Evolutionary conservation across 345 rosid genomes (phyloP).

Genomic region (Camelina hispida): DNA sequence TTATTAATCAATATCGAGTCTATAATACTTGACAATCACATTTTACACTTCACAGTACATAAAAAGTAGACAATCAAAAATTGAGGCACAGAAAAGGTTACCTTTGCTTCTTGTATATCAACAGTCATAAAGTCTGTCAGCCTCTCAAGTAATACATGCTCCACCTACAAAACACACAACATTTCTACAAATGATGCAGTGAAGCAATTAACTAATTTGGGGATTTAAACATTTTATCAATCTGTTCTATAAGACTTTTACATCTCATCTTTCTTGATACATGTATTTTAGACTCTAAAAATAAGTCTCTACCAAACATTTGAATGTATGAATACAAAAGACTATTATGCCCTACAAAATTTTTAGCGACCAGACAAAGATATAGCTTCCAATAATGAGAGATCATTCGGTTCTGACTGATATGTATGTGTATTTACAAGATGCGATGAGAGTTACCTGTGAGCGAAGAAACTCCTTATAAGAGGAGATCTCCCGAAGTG

Average conservation of each 20-base stretch:
- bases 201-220: not conserved
- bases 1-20: not conserved
- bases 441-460: constrained; percentile 56
- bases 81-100: constrained; percentile 34
- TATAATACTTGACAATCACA: not conserved
- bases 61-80: not conserved
- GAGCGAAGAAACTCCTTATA: constrained; percentile 85
- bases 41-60: not conserved
- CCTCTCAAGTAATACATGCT: constrained; percentile 76
- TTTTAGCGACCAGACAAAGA: not conserved
- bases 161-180: constrained; percentile 58
- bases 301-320: not conserved
- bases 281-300: too few relatives aligned
- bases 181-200: constrained; percentile 4
- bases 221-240: not conserved
- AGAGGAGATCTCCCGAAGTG: constrained; percentile 77
- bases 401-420: not conserved
- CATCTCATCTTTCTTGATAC: too few relatives aligned
- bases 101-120: constrained; percentile 82
- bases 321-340: not conserved
- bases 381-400: not conserved
- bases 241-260: too few relatives aligned
- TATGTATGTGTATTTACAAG: constrained; percentile 3
- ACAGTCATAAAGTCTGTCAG: constrained; percentile 61
- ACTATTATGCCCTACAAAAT: not conserved